Base-by-base conservation (phyloP, 106 monocot species). In the Platanthera zijinensis region DNA sequence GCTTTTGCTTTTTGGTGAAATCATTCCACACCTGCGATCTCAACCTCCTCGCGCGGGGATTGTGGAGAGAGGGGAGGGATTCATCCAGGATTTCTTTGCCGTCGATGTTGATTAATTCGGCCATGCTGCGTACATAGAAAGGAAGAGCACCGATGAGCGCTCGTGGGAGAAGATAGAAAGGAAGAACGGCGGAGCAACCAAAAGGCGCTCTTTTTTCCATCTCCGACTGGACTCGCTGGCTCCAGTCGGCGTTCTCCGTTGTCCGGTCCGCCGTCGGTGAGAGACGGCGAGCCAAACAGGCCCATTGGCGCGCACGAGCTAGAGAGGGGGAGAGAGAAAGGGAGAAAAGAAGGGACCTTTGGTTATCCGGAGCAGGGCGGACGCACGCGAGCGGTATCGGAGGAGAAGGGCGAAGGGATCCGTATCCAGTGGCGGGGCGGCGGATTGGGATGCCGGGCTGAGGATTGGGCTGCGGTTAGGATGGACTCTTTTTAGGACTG, bases 1-100 rank as follows among this genome's bases (percentile, higher is more conserved):
- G 73, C 78, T 75, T 82, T 12, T 84, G 82, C 78, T 90, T 86
- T 68, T 93, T 93, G 0, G 90, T 88, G 79, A 93, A 93, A 70
- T 93, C 90, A 14, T 93, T 90, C 93, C 93, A 93, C 19, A 93
- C 93, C 11, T 85, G 71, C 15, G 93, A 93, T 49, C 93, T 77
- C 75, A 90, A 28, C 14, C 75, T 69, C 74, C 80, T 32, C 22
- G 57, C 75, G 48, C 75, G 28, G 46, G 75, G 56, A 50, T 75
- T 75, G 52, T 28, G 66, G n/a, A 54, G 54, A 4, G 80, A 46
- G 15, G 69, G 46, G 5, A 48, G 32, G 8, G 80, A 32, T 14
- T 52, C 63, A 8, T 25, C 17, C 14, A 81, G 48, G 48, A 4
- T 17, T 28, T 75, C 54, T n/a, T 47, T 69, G 6, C 39, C 74